These are phyloP conservation scores for Rubia tinctorum DNA, from an alignment of 305 asterid genomes.

Conservation along the genomic window DNA sequence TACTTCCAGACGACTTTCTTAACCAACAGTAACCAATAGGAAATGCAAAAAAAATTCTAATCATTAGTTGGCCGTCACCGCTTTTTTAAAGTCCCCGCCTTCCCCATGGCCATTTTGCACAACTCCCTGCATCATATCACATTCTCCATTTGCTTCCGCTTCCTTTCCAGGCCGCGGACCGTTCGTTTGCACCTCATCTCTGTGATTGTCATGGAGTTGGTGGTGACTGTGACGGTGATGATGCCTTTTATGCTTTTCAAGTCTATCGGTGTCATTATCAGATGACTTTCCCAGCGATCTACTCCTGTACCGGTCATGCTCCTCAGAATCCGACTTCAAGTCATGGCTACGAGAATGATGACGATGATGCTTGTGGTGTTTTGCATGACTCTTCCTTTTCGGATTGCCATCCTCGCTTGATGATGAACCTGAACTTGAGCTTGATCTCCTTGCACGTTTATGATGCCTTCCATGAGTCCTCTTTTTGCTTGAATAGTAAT, in stretches of 20 bases:
- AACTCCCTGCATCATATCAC: neutral
- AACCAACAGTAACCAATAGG: neutral
- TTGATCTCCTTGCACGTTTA: slow-evolving; percentile 32
- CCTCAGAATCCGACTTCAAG: slow-evolving; percentile 44
- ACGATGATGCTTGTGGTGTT: slow-evolving; percentile 40
- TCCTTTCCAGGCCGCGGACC: slow-evolving; percentile 14
- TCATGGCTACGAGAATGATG: slow-evolving; percentile 38
- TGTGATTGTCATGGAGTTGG: slow-evolving; percentile 21
- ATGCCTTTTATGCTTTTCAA: slow-evolving; percentile 27
- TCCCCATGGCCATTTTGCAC: neutral
- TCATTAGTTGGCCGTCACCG: neutral
- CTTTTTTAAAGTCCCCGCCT: neutral
- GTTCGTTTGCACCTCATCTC: slow-evolving; percentile 15
- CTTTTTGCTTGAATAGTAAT: slow-evolving; percentile 27
- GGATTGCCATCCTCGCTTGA: slow-evolving; percentile 40
- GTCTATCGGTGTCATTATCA: slow-evolving; percentile 35
- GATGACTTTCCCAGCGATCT: slow-evolving; percentile 40
- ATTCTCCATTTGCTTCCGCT: slow-evolving; percentile 14
- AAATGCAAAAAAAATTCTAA: neutral
- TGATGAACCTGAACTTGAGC: slow-evolving; percentile 31
- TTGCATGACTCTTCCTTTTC: slow-evolving; percentile 28
- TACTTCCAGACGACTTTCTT: neutral
- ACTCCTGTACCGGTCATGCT: slow-evolving; percentile 28
- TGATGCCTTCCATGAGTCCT: slow-evolving; percentile 36
- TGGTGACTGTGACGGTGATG: slow-evolving; percentile 29